Evolutionary conservation across 2,329 filamentous ascomycete genomes (phyloP), one percentile per base, ranked within the genome.

Genomic region (Intubia oerlemansii): DNA sequence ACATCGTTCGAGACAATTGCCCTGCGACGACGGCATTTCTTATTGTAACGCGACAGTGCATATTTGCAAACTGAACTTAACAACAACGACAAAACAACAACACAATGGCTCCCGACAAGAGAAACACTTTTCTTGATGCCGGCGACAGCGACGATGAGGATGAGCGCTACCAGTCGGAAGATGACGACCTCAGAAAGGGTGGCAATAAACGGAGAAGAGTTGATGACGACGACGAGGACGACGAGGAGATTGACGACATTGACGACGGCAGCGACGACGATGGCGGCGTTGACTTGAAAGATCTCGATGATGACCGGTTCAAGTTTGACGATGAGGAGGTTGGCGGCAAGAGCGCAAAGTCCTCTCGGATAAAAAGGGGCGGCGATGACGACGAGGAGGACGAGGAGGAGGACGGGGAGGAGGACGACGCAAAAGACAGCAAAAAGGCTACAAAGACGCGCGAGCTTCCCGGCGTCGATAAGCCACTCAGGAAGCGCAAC

Each of bases 71-170:
- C 10, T 12, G 12, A 25, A 13, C 16, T n/a, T 11, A 5, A n/a
- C 24, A 2, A 17, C 15, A 14, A 22, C 24, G 12, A 15, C 25
- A 25, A 17, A 6, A n/a, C n/a, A n/a, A n/a, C 10, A 7, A 17
- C 22, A 34, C 20, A 27, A 81, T 82, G 75, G 50, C 70, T 2
- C 56, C 66, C 23, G 64, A 72, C 43, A 80, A 75, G 44, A 63
- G 64, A 39, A 81, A 81, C 46, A 63, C 77, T 29, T 84, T 74
- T 41, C 62, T 84, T 17, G 67, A 72, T 36, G 56, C 52, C 8
- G 53, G 53, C 12, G 58, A 66, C 12, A 73, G 67, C 42, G 63
- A 68, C 13, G 64, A 69, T 20, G 65, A 70, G 25, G 56, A 57
- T 21, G 51, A 52, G 36, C 50, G 56, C 32, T 78, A 77, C 45